These are phyloP conservation scores for Neoboletus brunneissimus DNA, from an alignment of 768 basidiomycete species.

Conservation along the genomic window DNA sequence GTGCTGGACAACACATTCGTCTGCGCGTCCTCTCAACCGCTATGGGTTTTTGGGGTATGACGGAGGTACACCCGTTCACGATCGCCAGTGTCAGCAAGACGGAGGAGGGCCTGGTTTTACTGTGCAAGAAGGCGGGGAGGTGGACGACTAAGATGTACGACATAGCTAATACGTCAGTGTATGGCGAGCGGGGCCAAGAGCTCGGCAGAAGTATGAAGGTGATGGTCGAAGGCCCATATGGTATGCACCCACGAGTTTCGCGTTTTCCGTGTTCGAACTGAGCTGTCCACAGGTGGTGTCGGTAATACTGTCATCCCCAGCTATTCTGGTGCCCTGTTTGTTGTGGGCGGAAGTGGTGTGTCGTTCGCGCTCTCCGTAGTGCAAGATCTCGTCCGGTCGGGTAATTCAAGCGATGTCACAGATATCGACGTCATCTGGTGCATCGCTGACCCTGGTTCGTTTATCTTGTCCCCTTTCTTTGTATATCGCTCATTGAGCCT, in stretches of 20 bases:
- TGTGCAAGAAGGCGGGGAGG: conserved; percentile 62
- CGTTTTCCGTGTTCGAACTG: not conserved
- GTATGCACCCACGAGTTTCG: conserved; percentile 24
- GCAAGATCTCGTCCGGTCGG: conserved; percentile 55
- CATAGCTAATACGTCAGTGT: conserved; percentile 38
- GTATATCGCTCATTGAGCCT: not conserved
- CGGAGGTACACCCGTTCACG: conserved; percentile 78
- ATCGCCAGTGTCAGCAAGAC: conserved; percentile 62
- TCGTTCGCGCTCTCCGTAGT: conserved; percentile 62
- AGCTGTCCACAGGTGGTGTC: conserved; percentile 44
- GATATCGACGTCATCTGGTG: conserved; percentile 69
- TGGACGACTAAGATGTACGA: conserved; percentile 65
- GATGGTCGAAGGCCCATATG: conserved; percentile 57
- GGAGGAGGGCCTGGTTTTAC: conserved; percentile 60
- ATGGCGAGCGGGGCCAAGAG: conserved; percentile 29
- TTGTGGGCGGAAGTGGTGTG: conserved; percentile 77
- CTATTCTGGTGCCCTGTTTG: conserved; percentile 64
- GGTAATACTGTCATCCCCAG: conserved; percentile 61
- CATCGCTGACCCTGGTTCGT: conserved; percentile 51
- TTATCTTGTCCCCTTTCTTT: not conserved
- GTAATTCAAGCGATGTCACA: conserved; percentile 52
- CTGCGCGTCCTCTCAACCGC: conserved; percentile 57
- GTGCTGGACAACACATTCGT: conserved; percentile 80
- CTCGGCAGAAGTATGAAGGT: conserved; percentile 34
- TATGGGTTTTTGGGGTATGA: conserved; percentile 55